Evolutionary conservation across 495 filamentous ascomycete genomes (phyloP), one percentile per base, ranked within the genome.

Genomic region (Trichodelitschia bisporula): DNA sequence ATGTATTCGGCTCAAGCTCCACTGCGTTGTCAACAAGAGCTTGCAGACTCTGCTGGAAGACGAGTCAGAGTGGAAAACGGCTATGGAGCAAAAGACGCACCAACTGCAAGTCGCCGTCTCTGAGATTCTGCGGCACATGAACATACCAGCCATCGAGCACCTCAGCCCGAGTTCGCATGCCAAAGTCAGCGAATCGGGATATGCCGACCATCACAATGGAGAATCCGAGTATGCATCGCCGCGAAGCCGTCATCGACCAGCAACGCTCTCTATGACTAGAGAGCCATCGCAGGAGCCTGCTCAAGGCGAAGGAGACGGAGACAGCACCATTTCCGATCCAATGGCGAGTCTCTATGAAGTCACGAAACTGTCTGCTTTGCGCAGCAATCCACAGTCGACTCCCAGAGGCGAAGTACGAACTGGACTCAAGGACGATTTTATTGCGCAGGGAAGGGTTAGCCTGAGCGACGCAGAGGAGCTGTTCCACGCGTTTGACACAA

Each of bases 331-430:
- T 17, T 50, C 60, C 1, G 62, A 59, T 3, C 64, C 64, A 0
- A 66, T 69, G 61, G 55, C 59, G 31, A 65, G 59, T 44, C 41
- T 69, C 15, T 69, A 64, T 40, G 64, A 67, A 36, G 64, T 68
- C 18, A 68, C 64, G 4, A 66, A 61, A 26, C 43, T 68, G 30
- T 53, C 60, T 18, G 58, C 64, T 25, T 35, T 66, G 31, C 45
- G 61, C n/a, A 54, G 53, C 29, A 55, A 56, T 29, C 8, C 8
- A 8, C 21, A 24, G 21, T 8, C 21, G 21, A 24, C 21, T 12
- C n/a, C n/a, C n/a, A n/a, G n/a, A n/a, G n/a, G n/a, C n/a, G n/a
- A n/a, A n/a, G n/a, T n/a, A n/a, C n/a, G n/a, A n/a, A n/a, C n/a
- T n/a, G n/a, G n/a, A n/a, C 21, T 24, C 8, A 8, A 24, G 21